Evolutionary conservation across 805 yeast species (phyloP), one percentile per base, ranked within the genome.

Genomic region (Barnettozyma wickerhamii): DNA sequence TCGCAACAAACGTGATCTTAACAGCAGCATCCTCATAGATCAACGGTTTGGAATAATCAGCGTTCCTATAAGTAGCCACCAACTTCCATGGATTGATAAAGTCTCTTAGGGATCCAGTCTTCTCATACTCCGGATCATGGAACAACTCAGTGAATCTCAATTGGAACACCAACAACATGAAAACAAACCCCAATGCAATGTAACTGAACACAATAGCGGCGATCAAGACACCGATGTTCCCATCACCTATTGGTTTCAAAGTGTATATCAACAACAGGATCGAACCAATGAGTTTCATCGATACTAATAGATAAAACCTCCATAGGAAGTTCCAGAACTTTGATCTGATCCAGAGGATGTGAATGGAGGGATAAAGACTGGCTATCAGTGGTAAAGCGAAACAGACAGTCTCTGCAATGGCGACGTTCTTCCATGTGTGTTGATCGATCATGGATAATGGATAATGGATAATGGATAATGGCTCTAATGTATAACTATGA

Each of bases 171-270:
- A 41, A 12, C 15, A 38, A 14, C 37, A 36, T 32, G n/a, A 35
- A 31, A 19, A 41, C 27, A 27, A 41, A 36, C 3, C 44, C 44
- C 14, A 36, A 17, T 7, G 44, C 35, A 21, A 41, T 32, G 5
- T 29, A 13, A 15, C 24, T 36, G 15, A 41, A 28, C 7, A 28
- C 40, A 14, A 36, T 28, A 6, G 26, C 30, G 7, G 37, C 44
- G 14, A 28, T 27, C 4, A 41, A 13, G n/a, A 32, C 40, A 17
- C 35, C 10, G 1, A 9, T 15, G 20, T 41, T 41, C 2, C 7
- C 10, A 13, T 33, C 26, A 12, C 26, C 26, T 23, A 13, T 19
- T 28, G 33, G 30, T 21, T 32, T 36, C n/a, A 15, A 10, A 4
- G 44, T 21, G 19, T 20, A 41, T n/a, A 36, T 17, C 7, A 24